These are phyloP conservation scores for Candida glaebosa DNA, from an alignment of 805 yeast genomes.

Conservation along the genomic window DNA sequence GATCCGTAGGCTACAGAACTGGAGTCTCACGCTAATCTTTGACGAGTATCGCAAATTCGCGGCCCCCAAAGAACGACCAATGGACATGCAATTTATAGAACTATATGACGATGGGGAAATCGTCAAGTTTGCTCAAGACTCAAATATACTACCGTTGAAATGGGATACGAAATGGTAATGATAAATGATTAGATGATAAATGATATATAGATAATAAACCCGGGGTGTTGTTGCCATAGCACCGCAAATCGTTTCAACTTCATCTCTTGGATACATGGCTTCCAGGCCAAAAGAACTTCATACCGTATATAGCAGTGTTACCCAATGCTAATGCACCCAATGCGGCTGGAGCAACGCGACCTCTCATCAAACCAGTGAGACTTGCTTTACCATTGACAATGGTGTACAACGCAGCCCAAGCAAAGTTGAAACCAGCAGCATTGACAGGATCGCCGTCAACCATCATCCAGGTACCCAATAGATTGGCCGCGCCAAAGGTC, in stretches of 20 bases:
- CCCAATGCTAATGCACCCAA: slow-evolving; percentile 56
- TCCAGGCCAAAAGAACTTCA: slow-evolving; percentile 53
- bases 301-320: slow-evolving; percentile 67
- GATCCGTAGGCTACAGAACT: slow-evolving; percentile 78
- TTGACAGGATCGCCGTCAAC: slow-evolving; percentile 71
- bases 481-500: slow-evolving; percentile 59
- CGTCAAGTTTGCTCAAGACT: slow-evolving; percentile 47
- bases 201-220: too few relatives aligned
- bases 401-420: slow-evolving; percentile 77
- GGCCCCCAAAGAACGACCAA: slow-evolving; percentile 89
- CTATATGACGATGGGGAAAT: slow-evolving; percentile 70
- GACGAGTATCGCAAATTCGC: slow-evolving; percentile 95
- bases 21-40: slow-evolving; percentile 92
- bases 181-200: background rate
- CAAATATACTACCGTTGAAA: slow-evolving; percentile 61
- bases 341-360: slow-evolving; percentile 60
- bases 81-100: slow-evolving; percentile 95
- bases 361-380: slow-evolving; percentile 48
- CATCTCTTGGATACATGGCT: background rate
- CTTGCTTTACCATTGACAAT: slow-evolving; percentile 67
- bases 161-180: slow-evolving; percentile 45
- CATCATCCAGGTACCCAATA: slow-evolving; percentile 70
- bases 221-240: too few relatives aligned
- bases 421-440: slow-evolving; percentile 77
- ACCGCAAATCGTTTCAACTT: too few relatives aligned